Conservation (phyloP, 2,329 filamentous ascomycete species). For the Colletotrichum abscissum region DNA sequence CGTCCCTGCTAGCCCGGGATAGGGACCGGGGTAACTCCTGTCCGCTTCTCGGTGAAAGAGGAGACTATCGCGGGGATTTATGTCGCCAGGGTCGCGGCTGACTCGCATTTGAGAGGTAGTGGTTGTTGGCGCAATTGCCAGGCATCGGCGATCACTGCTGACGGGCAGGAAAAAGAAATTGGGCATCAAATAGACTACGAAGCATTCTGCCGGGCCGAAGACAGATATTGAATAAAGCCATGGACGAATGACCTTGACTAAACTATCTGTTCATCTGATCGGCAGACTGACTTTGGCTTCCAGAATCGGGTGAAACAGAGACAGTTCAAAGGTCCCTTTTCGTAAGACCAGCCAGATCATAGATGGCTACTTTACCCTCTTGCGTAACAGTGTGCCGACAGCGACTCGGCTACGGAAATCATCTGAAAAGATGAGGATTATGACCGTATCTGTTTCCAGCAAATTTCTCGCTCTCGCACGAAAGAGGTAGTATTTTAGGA, state of each 20-base stretch:
- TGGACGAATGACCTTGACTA: background rate
- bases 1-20: background rate
- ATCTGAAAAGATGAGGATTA: too few relatives aligned
- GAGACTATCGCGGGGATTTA: constrained; percentile 2
- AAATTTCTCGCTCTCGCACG: background rate
- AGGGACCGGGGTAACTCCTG: background rate
- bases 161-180: constrained; percentile 6
- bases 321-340: background rate
- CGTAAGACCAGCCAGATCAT: background rate
- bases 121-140: background rate
- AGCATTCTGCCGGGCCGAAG: background rate
- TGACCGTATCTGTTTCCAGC: too few relatives aligned
- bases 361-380: background rate
- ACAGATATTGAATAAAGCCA: background rate
- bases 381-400: background rate
- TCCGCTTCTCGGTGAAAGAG: background rate
- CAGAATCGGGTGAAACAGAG: constrained; percentile 16
- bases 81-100: constrained; percentile 3
- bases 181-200: background rate
- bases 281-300: background rate
- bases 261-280: constrained; percentile 14
- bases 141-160: constrained; percentile 12
- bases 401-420: background rate
- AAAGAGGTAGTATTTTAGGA: background rate
- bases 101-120: constrained; percentile 3